phyloP scores from a whole-genome alignment of 345 rosid species.

The Salix dunnii region DNA sequence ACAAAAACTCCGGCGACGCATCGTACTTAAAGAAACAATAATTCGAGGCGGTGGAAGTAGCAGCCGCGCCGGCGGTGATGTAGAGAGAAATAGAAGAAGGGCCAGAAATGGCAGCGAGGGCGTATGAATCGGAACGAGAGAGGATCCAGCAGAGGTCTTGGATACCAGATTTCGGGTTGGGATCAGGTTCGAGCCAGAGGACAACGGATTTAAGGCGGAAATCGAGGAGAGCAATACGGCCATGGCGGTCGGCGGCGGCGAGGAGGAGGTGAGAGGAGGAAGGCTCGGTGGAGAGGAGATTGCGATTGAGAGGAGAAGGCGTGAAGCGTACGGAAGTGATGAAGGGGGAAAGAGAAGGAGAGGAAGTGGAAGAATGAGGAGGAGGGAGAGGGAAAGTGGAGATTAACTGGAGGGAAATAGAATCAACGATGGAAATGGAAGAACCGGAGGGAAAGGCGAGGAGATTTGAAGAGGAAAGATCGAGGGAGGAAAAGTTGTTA shows the following conservation, averaged over 20 bases:
- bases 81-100: constrained; percentile 65
- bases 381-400: constrained; percentile 75
- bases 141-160: constrained; percentile 89
- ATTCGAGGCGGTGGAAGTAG: constrained; percentile 30
- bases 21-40: constrained; percentile 80
- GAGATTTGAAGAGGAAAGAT: constrained; percentile 70
- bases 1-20: constrained; percentile 67
- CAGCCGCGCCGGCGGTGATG: constrained; percentile 26
- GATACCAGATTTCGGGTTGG: constrained; percentile 56
- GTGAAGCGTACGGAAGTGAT: constrained; percentile 85
- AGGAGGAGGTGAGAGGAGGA: constrained; percentile 69
- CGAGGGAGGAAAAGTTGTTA: constrained; percentile 85
- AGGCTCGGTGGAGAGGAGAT: constrained; percentile 75
- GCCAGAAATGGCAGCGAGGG: constrained; percentile 70
- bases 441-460: constrained; percentile 86
- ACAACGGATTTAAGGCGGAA: constrained; percentile 61
- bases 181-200: constrained; percentile 62
- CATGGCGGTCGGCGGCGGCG: constrained; percentile 93
- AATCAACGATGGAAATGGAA: constrained; percentile 69
- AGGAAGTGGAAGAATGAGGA: constrained; percentile 36
- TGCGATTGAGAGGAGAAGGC: constrained; percentile 69
- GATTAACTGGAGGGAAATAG: constrained; percentile 82
- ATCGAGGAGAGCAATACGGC: constrained; percentile 80
- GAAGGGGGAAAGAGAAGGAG: constrained; percentile 69
- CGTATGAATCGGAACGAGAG: constrained; percentile 46